phyloP scores from a whole-genome alignment of 2,329 filamentous ascomycete species.

The Thielaviopsis ethacetica region DNA sequence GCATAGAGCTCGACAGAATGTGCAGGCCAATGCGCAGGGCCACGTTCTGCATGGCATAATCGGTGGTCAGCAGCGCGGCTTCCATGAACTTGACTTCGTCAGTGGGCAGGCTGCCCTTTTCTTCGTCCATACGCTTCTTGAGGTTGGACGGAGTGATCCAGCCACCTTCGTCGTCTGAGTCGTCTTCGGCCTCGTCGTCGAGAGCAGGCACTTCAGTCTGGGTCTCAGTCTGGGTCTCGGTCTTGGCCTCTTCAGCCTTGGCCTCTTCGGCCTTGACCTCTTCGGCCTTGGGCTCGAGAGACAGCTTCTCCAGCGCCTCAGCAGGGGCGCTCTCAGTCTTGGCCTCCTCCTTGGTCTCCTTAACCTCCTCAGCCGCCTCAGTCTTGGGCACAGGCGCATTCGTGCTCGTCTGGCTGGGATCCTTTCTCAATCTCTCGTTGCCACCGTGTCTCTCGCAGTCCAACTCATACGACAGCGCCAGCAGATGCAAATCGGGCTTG shows the following conservation, averaged over 20 bases:
- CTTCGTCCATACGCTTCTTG: constrained; percentile 62
- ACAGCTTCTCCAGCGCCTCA: constrained; percentile 2
- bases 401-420: constrained; percentile 10
- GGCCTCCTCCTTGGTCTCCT: constrained; percentile 12
- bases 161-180: constrained; percentile 31
- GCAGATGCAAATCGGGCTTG: constrained; percentile 71
- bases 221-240: background rate
- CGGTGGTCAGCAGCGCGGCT: constrained; percentile 81
- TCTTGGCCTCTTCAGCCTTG: background rate
- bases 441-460: constrained; percentile 75
- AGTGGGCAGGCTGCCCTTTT: constrained; percentile 28
- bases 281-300: constrained; percentile 9
- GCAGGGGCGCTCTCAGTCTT: background rate
- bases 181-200: constrained; percentile 13
- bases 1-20: constrained; percentile 61
- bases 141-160: constrained; percentile 96
- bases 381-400: constrained; percentile 9
- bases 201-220: constrained; percentile 4
- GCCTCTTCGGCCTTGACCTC: constrained; percentile 12
- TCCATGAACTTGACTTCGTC: constrained; percentile 46
- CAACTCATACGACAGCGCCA: constrained; percentile 87
- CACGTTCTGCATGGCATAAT: constrained; percentile 97
- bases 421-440: constrained; percentile 7
- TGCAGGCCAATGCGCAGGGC: constrained; percentile 88
- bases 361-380: constrained; percentile 11